Evolutionary conservation across 169 alveolate genomes (phyloP), one percentile per base, ranked within the genome.

Genomic region (Amoebophrya sp.): DNA sequence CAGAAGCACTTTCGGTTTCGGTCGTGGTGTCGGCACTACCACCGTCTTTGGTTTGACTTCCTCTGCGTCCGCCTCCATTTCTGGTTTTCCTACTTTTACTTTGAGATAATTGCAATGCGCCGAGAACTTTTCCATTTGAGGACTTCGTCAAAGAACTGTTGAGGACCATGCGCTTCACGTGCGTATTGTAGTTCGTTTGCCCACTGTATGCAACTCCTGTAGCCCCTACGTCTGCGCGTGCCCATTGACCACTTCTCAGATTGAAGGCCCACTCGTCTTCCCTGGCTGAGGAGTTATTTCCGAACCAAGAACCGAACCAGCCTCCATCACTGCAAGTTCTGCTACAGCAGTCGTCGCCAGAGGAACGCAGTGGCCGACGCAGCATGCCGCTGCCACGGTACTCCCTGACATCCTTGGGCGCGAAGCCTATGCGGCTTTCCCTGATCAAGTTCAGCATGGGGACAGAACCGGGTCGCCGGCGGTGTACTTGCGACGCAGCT

Each of bases 371-470:
- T 18, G 65, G 65, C 18, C 65, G 6, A 18, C 65, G 65, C 65
- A 47, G 65, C 65, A 47, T 47, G 65, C 65, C 65, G 65, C 65
- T 18, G 65, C 65, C 65, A 6, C 18, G 6, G 18, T 47, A 47
- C 29, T 47, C 65, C 18, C 6, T 6, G 65, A 47, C 83, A 10
- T 6, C 26, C 36, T 65, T 36, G 36, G 83, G 83, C 12, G 83
- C 26, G 26, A 65, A 65, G 33, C 33, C 33, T 29, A 0, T 6
- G 3, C n/a, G 18, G 39, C 38, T 65, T 18, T 65, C 36, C 83
- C 83, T 29, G 36, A 65, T 36, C 33, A 65, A 36, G 83, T 65
- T 65, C 83, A 65, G 83, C 83, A 65, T 65, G 33, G 83, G 83
- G 39, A 65, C 83, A 29, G 18, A 26, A 1, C n/a, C 83, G 10